A percentile compares a stretch with the other conserved stretches of the same genome.
Evolutionary conservation across 177 flowering plant genomes (phyloP).

Genomic region (Vitis hybrid): DNA sequence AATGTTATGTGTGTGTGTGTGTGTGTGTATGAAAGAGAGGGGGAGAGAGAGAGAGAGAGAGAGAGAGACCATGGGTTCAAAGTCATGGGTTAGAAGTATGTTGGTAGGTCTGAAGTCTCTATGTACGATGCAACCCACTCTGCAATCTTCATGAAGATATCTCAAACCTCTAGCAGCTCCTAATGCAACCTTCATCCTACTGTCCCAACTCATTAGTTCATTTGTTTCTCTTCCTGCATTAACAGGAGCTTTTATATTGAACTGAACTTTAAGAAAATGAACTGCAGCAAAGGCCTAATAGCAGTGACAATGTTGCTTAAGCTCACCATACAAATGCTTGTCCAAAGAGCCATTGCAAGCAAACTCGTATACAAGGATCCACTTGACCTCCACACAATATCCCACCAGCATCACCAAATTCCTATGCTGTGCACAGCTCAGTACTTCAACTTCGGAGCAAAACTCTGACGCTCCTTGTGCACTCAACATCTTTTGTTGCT

Average conservation of each 20-base stretch:
- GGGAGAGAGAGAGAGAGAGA: background rate
- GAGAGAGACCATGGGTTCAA: slow-evolving; percentile 38
- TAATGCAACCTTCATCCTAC: slow-evolving; percentile 35
- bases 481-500: slow-evolving; percentile 31
- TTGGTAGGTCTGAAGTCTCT: slow-evolving; percentile 44
- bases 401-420: slow-evolving; percentile 48
- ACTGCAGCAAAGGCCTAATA: no score
- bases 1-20: no score
- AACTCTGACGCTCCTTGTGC: slow-evolving; percentile 44
- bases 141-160: slow-evolving; percentile 50
- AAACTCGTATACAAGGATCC: slow-evolving; percentile 44
- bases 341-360: slow-evolving; percentile 49
- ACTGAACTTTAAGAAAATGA: no score
- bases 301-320: background rate
- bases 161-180: slow-evolving; percentile 44
- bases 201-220: slow-evolving; percentile 30
- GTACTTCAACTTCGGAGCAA: slow-evolving; percentile 38
- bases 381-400: slow-evolving; percentile 34
- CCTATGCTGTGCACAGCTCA: slow-evolving; percentile 52
- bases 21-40: background rate
- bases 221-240: slow-evolving; percentile 18
- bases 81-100: slow-evolving; percentile 45
- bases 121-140: slow-evolving; percentile 50
- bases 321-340: slow-evolving; percentile 37
- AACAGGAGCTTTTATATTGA: background rate